These are phyloP conservation scores for Calocybe indica DNA, from an alignment of 768 basidiomycete species.

Conservation along the genomic window DNA sequence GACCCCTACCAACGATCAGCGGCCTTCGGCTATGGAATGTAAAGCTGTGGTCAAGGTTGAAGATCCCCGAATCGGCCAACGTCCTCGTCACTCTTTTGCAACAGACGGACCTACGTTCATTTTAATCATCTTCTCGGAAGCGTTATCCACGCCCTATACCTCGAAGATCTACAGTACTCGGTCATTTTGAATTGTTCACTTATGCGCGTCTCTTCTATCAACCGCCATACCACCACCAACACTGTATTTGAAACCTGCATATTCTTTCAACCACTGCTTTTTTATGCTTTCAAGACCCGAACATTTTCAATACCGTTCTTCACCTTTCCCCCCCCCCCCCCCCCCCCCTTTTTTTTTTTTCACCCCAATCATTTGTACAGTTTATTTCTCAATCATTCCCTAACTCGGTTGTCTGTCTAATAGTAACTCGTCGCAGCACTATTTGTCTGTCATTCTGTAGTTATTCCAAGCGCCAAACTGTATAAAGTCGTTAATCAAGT, in stretches of 20 bases:
- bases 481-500: conserved; percentile 50
- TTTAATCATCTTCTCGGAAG: conserved; percentile 27
- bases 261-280: conserved; percentile 48
- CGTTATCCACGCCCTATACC: conserved; percentile 23
- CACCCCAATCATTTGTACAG: conserved; percentile 51
- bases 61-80: conserved; percentile 18
- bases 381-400: conserved; percentile 43
- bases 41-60: conserved; percentile 25
- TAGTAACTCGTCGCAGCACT: conserved; percentile 53
- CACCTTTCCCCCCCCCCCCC: neutral
- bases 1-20: conserved; percentile 71
- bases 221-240: conserved; percentile 38
- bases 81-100: conserved; percentile 14
- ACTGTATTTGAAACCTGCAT: conserved; percentile 70
- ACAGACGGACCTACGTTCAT: conserved; percentile 30
- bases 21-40: conserved; percentile 78
- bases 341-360: conserved; percentile 25
- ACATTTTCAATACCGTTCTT: conserved; percentile 15
- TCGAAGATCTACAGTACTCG: conserved; percentile 32
- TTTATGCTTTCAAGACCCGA: conserved; percentile 41
- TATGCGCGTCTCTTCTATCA: conserved; percentile 30
- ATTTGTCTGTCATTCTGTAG: conserved; percentile 70
- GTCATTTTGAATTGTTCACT: conserved; percentile 36
- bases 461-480: conserved; percentile 48
- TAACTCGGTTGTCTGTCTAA: conserved; percentile 63